These are phyloP conservation scores for Paracoccidioides brasiliensis DNA, from an alignment of 2,329 filamentous ascomycete species.

Conservation along the genomic window DNA sequence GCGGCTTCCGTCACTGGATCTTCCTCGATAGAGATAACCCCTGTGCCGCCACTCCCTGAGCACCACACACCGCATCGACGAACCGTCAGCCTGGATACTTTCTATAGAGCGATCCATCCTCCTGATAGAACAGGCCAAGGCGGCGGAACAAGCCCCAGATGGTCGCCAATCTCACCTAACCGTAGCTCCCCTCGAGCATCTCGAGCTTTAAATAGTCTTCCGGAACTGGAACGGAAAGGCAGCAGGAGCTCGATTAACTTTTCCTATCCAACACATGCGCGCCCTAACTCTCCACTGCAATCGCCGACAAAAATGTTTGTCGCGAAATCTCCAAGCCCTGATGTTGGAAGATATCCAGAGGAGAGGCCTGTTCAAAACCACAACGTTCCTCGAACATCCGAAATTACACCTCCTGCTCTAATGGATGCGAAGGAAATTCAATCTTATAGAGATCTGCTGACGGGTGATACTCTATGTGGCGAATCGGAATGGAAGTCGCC, in stretches of 20 bases:
- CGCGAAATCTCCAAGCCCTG: background rate
- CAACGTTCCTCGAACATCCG: background rate
- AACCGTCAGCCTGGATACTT: slow-evolving; percentile 40
- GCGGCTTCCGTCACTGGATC: slow-evolving; percentile 31
- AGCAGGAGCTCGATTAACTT: slow-evolving; percentile 37
- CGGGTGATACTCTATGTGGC: background rate
- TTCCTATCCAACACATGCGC: slow-evolving; percentile 32
- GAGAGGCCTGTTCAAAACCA: background rate
- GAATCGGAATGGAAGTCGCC: background rate
- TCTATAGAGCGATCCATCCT: slow-evolving; percentile 35
- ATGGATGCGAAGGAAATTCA: background rate
- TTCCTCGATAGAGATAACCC: slow-evolving; percentile 42
- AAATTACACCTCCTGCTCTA: background rate
- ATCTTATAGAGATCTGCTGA: background rate
- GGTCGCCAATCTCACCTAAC: background rate
- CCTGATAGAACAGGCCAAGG: slow-evolving; percentile 21
- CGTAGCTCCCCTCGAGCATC: slow-evolving; percentile 12
- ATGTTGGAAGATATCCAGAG: background rate
- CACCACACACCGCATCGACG: slow-evolving; percentile 30
- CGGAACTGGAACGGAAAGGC: slow-evolving; percentile 25
- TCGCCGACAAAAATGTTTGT: slow-evolving; percentile 9
- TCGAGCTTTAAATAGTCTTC: slow-evolving; percentile 17
- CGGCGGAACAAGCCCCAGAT: slow-evolving; percentile 17
- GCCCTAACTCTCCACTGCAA: slow-evolving; percentile 29
- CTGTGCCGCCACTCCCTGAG: slow-evolving; percentile 60